A percentile compares a stretch with the other conserved stretches of the same genome.
Conservation (phyloP, 2,329 filamentous ascomycete genomes). For the Karstenula rhodostoma region DNA sequence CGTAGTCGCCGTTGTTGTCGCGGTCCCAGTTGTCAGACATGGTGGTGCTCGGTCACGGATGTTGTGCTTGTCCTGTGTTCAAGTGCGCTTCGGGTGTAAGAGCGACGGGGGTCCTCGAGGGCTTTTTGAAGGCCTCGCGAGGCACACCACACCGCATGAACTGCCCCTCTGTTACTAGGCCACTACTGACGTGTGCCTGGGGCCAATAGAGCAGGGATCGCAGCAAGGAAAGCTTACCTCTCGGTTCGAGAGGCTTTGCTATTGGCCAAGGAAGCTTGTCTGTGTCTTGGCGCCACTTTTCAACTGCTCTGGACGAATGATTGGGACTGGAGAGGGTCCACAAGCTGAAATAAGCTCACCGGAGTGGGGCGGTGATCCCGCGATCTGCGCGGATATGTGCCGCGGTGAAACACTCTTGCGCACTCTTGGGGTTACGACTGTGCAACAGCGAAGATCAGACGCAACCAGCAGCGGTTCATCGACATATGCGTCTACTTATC, state of each 20-base stretch:
- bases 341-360: background rate
- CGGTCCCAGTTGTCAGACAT: constrained; percentile 6
- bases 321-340: background rate
- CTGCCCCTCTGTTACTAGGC: background rate
- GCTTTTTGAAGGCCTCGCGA: background rate
- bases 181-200: background rate
- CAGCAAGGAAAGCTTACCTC: constrained; percentile 1
- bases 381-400: background rate
- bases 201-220: background rate
- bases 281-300: background rate
- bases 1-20: constrained; percentile 1
- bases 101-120: background rate
- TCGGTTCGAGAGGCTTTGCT: background rate
- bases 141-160: background rate
- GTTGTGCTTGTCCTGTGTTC: background rate
- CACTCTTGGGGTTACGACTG: background rate
- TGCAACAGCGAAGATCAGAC: background rate
- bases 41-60: background rate
- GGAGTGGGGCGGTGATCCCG: background rate
- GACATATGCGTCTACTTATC: background rate
- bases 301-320: background rate
- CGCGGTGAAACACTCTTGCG: background rate
- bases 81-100: too few species aligned
- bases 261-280: constrained; percentile 7
- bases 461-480: background rate